A percentile compares a stretch with the other conserved stretches of the same genome.
phyloP scores from a whole-genome alignment of 2,329 filamentous ascomycete genomes.

The Xylariales sp. region DNA sequence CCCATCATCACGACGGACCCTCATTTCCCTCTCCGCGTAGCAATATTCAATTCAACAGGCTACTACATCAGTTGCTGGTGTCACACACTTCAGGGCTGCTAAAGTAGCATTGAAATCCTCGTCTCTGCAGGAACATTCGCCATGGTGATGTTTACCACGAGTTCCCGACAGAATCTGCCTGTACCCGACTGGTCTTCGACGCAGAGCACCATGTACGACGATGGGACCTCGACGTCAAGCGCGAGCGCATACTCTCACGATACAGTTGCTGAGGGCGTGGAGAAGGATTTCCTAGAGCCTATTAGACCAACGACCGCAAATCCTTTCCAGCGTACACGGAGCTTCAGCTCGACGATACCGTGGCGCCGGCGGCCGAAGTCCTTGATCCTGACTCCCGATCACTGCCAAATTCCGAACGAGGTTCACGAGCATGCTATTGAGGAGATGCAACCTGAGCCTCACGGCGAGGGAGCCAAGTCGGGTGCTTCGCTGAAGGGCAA shows the following conservation, averaged over 20 bases:
- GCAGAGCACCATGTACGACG: slow-evolving; percentile 4
- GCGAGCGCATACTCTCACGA: slow-evolving; percentile 25
- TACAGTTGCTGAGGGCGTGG: slow-evolving; percentile 20
- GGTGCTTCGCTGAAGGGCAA: slow-evolving; percentile 39
- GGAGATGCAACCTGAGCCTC: slow-evolving; percentile 13
- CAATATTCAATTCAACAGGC: too few species aligned
- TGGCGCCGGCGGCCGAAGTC: slow-evolving; percentile 45
- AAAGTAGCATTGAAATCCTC: not conserved
- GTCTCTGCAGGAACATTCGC: not conserved
- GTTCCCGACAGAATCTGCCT: not conserved
- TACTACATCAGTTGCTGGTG: not conserved
- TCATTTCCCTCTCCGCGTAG: too few species aligned
- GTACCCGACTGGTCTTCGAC: slow-evolving; percentile 5
- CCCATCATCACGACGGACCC: too few species aligned
- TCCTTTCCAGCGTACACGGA: slow-evolving; percentile 33
- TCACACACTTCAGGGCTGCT: not conserved
- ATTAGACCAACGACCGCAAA: slow-evolving; percentile 26
- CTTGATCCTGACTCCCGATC: slow-evolving; percentile 23
- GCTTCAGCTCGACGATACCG: slow-evolving; percentile 45
- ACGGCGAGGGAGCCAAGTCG: not conserved
- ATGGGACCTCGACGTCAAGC: slow-evolving; percentile 19
- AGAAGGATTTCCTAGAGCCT: slow-evolving; percentile 16
- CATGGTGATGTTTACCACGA: not conserved
- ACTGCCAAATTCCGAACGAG: slow-evolving; percentile 24
- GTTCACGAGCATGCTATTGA: slow-evolving; percentile 22